A percentile compares a stretch with the other conserved stretches of the same genome.
Evolutionary conservation across 371 early-diverging fungal genomes (phyloP).

Genomic region (Mucor ambiguus): DNA sequence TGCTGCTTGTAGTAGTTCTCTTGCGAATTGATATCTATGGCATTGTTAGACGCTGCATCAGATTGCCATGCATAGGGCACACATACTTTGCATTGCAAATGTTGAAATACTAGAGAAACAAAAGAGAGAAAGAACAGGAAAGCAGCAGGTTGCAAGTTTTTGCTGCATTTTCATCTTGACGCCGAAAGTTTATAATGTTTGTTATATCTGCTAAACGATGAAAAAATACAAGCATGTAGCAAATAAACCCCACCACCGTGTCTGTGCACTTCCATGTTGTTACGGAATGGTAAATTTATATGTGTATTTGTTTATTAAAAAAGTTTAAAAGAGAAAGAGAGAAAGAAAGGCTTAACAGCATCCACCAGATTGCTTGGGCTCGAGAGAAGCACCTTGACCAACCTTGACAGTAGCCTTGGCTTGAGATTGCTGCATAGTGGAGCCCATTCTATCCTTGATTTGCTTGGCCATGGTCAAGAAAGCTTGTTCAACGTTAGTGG

Average conservation of each 20-base stretch:
- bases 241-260: neutral
- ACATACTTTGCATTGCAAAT: neutral
- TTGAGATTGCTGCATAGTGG: slow-evolving; percentile 38
- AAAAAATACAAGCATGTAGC: neutral
- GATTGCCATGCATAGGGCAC: neutral
- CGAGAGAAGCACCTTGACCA: slow-evolving; percentile 54
- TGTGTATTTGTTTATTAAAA: slow-evolving; percentile 7
- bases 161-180: neutral
- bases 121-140: neutral
- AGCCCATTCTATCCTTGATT: slow-evolving; percentile 70
- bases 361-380: slow-evolving; percentile 52
- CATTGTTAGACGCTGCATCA: neutral
- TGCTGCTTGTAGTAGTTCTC: slow-evolving; percentile 1
- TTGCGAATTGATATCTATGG: neutral
- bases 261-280: slow-evolving; percentile 1
- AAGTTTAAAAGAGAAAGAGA: neutral
- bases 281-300: slow-evolving; percentile 2
- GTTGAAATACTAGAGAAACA: neutral
- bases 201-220: neutral
- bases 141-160: neutral
- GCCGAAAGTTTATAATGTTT: neutral
- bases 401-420: slow-evolving; percentile 53
- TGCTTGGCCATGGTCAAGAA: slow-evolving; percentile 95
- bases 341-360: slow-evolving; percentile 44
- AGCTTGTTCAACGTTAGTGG: slow-evolving; percentile 95